Evolutionary conservation across 768 basidiomycete species (phyloP).

Genomic region (Auricularia heimuer): DNA sequence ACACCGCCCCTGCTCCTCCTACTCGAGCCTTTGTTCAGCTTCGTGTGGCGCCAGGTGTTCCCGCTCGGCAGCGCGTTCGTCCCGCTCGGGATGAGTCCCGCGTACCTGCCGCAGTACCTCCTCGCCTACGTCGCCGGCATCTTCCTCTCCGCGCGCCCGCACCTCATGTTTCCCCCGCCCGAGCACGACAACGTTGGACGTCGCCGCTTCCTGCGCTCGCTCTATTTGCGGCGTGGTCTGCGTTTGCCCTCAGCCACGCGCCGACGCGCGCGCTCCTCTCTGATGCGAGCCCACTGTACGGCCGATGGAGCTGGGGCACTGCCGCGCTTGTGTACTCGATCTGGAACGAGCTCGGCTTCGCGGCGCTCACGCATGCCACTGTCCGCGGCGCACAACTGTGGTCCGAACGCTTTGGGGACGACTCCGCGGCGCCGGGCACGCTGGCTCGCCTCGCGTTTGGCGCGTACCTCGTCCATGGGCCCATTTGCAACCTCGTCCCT

Average conservation of each 20-base stretch:
- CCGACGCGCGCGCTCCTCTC: not conserved
- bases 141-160: not conserved
- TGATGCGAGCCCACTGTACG: not conserved
- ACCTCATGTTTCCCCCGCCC: not conserved
- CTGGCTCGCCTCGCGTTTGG: not conserved
- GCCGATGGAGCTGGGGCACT: not conserved
- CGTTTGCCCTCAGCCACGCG: not conserved
- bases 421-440: not conserved
- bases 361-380: not conserved
- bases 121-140: slow-evolving; percentile 1
- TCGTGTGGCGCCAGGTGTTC: not conserved
- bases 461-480: not conserved
- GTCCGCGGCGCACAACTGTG: not conserved
- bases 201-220: not conserved
- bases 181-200: not conserved
- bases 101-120: not conserved
- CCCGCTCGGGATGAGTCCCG: not conserved
- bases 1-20: not conserved
- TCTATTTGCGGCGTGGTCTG: not conserved
- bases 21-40: not conserved
- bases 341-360: slow-evolving; percentile 2
- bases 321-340: not conserved
- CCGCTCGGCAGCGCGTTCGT: not conserved
- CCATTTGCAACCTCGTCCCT: not conserved
- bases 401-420: not conserved